Evolutionary conservation across 352 stramenopile genomes (phyloP).

Genomic region (Pythium guiyangense): DNA sequence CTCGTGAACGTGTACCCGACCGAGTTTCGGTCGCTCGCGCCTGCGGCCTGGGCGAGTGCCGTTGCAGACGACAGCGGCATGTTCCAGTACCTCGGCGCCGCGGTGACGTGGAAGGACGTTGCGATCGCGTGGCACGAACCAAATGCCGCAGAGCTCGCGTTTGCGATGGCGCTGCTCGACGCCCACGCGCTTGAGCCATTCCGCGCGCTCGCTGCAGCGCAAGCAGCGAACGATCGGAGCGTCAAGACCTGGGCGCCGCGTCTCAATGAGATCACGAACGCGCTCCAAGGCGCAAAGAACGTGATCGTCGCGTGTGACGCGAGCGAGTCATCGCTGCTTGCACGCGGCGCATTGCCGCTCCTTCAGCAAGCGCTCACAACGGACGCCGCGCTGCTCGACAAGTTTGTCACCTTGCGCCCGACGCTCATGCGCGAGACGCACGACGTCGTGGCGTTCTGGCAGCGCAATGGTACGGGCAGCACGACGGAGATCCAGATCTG

Average conservation of each 20-base stretch:
- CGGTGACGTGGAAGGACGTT: conserved; percentile 47
- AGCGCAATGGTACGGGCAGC: conserved; percentile 27
- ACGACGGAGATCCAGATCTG: conserved; percentile 59
- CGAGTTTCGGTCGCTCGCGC: conserved; percentile 58
- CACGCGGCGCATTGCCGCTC: conserved; percentile 27
- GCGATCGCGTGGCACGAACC: conserved; percentile 61
- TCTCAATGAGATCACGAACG: conserved; percentile 39
- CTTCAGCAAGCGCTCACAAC: conserved; percentile 25
- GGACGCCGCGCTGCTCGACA: conserved; percentile 27
- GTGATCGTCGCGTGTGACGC: conserved; percentile 35
- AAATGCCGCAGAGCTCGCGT: conserved; percentile 41
- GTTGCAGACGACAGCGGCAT: conserved; percentile 32
- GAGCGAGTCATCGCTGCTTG: conserved; percentile 9
- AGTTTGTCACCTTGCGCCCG: conserved; percentile 35
- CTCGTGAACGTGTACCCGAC: conserved; percentile 50
- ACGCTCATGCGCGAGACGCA: conserved; percentile 36
- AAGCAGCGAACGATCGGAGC: conserved; percentile 20
- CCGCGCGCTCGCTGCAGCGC: conserved; percentile 20
- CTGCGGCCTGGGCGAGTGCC: conserved; percentile 34
- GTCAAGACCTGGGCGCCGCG: conserved; percentile 43
- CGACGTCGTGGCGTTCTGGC: conserved; percentile 47
- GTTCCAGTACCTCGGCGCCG: conserved; percentile 57
- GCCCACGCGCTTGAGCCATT: conserved; percentile 36
- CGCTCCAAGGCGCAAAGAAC: conserved; percentile 41
- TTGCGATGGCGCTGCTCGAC: conserved; percentile 50